Evolutionary conservation across 768 basidiomycete species (phyloP), one percentile per base, ranked within the genome.

Genomic region (Phaffia tasmanica): DNA sequence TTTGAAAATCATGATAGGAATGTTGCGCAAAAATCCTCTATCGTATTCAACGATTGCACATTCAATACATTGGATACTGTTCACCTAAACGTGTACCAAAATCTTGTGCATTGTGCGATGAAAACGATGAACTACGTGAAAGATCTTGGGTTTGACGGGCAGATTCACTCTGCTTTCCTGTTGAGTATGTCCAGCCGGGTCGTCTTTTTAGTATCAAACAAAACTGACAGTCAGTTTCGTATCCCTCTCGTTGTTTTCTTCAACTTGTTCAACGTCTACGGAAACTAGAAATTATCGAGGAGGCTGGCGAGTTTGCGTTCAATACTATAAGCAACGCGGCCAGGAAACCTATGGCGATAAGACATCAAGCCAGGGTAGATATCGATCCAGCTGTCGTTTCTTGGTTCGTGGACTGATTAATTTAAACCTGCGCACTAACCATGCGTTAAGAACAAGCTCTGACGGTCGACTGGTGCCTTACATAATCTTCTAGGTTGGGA

Each of bases 111-210:
- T 53, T 81, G 84, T 2, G 89, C 87, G 0, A 85, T 91, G 80
- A 94, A 89, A 77, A 86, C 90, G 81, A 84, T 89, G 67, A 81
- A 82, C 62, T 95, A 97, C 74, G 77, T 97, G 46, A 80, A 81
- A 47, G 63, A 64, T 42, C 55, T 64, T 9, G 56, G 32, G 8
- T 19, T 19, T 32, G 56, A 29, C 16, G 56, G n/a, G 7, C 19
- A 57, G 56, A 57, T 25, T 7, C 56, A 57, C 27, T 57, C 56
- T 23, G 46, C 9, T 16, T 35, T 30, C 30, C 57, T 70, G 53
- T 60, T 69, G 14, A 58, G 68, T 68, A 47, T 19, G 61, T 55
- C 56, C 29, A 19, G 27, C 16, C 25, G 54, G 54, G 14, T 53
- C 35, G 4, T 4, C 35, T 11, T 42, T 63, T 63, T 23, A 30